Evolutionary conservation across 192 early-diverging fungal genomes (phyloP).

Genomic region (Backusella sp.): DNA sequence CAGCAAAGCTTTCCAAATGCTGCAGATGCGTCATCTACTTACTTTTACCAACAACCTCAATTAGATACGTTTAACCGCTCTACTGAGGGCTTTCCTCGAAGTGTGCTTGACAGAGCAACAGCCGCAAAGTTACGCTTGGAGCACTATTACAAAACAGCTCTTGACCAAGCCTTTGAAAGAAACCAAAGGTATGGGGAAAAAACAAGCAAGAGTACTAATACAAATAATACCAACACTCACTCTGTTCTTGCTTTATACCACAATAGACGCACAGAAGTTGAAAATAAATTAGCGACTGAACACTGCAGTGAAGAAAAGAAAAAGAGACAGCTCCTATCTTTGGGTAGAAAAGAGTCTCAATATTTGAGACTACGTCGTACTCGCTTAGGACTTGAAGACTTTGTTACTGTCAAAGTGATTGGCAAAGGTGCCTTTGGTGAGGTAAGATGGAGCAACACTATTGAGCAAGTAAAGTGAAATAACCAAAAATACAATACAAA

Average conservation of each 20-base stretch:
- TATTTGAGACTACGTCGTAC: slow-evolving; percentile 92
- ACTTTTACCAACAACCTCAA: slow-evolving; percentile 19
- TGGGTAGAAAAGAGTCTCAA: slow-evolving; percentile 89
- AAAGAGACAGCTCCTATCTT: slow-evolving; percentile 71
- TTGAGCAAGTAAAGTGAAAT: too few species aligned
- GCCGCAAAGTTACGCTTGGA: slow-evolving; percentile 91
- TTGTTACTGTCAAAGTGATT: slow-evolving; percentile 95
- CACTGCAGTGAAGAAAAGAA: slow-evolving; percentile 86
- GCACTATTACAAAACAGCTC: slow-evolving; percentile 87
- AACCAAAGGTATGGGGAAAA: slow-evolving; percentile 58
- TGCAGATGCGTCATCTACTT: slow-evolving; percentile 31
- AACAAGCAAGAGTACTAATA: background rate
- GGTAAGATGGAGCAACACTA: slow-evolving; percentile 32
- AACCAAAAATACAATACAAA: background rate
- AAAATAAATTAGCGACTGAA: slow-evolving; percentile 71
- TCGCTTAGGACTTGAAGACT: slow-evolving; percentile 87
- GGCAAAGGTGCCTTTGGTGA: slow-evolving; percentile 99
- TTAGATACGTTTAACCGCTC: slow-evolving; percentile 57
- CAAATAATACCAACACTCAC: background rate
- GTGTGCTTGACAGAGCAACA: slow-evolving; percentile 82
- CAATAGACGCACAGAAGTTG: slow-evolving; percentile 72
- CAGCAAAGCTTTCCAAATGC: slow-evolving; percentile 13
- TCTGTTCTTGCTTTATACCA: background rate
- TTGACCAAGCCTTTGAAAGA: slow-evolving; percentile 87
- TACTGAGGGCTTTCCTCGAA: slow-evolving; percentile 74